Base-by-base conservation (phyloP, 176 grass and related monocot species). In the Aegilops bicornis region DNA sequence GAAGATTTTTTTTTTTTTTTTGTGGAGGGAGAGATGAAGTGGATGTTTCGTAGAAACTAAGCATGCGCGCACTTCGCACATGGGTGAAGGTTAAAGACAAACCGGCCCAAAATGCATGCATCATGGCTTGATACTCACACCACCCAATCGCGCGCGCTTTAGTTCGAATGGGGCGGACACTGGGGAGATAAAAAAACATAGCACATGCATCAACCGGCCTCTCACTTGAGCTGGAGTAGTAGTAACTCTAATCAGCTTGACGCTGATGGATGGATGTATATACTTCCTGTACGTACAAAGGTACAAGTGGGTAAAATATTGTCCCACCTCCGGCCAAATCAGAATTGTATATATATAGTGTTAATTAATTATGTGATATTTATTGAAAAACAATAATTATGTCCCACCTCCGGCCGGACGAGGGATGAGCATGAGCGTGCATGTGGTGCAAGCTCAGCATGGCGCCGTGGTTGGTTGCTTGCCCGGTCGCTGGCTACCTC, bases 361-460 rank as follows among this genome's bases (percentile, higher is more conserved):
- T 64, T 31, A 35, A 66, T 19, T 58, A 58, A 22, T 58, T 54
- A 19, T 19, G 50, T 7, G 50, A 54, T 54, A 1, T 19, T 17
- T 54, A 19, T 52, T n/a, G n/a, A n/a, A n/a, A n/a, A n/a, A n/a
- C n/a, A n/a, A n/a, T n/a, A n/a, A n/a, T n/a, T n/a, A n/a, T 64
- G 63, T 27, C 73, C 45, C 47, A 14, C 24, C 63, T 15, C 2
- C 63, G 63, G 63, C 14, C 63, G 65, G 15, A 33, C 22, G 81
- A 71, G 0, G 68, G 56, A 15, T 4, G 65, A 33, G 30, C 65
- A 17, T 68, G 30, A 58, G 54, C 65, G 39, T 36, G 66, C 84
- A 90, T 79, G 88, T 90, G 84, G 72, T 86, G 88, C 84, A 90
- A 79, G 88, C 79, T 71, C 88, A 78, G 37, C 65, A 11, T 74